Base-by-base conservation (phyloP, 176 grass and related monocot genomes). In the Guadua angustifolia region DNA sequence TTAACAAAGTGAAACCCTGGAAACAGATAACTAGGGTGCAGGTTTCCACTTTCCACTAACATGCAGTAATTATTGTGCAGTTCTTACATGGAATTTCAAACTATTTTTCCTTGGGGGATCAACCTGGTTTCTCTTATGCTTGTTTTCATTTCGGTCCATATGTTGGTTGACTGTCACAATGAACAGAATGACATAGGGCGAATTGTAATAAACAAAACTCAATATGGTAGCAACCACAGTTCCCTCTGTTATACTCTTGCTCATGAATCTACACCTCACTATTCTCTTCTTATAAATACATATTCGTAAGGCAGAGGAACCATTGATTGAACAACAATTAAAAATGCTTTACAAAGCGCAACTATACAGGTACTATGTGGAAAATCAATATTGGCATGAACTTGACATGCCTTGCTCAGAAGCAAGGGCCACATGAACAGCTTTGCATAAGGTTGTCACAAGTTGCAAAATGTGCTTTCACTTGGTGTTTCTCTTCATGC, bases 381-480 rank as follows among this genome's bases (percentile, higher is more conserved):
- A 46, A 40, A 33, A 21, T 38, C 4, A 59, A 35, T 39, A 68
- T 38, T 32, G 5, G n/a, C 61, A 60, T 66, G 45, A n/a, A 68
- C 6, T 60, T 67, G 69, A 56, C 36, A 42, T 40, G 12, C 55
- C 55, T 75, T 74, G 44, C 24, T 67, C 59, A 69, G 36, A 47
- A 22, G 73, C 15, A 72, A 82, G 17, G 38, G 22, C 11, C 56
- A 83, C 24, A 21, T 0, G 32, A 33, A 22, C 33, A 66, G 21
- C 5, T 16, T 65, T 45, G 21, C 21, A 7, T n/a, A 72, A 40
- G 45, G 47, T 12, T 66, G 46, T 11, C 21, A 74, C 60, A 44
- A 56, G 47, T 67, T 43, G n/a, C 63, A 84, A 84, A 53, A 55
- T 67, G 59, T 74, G 58, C 56, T 74, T 66, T 65, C 43, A 39